Conservation (phyloP, 345 rosid species). For the Hibiscus trionum region DNA sequence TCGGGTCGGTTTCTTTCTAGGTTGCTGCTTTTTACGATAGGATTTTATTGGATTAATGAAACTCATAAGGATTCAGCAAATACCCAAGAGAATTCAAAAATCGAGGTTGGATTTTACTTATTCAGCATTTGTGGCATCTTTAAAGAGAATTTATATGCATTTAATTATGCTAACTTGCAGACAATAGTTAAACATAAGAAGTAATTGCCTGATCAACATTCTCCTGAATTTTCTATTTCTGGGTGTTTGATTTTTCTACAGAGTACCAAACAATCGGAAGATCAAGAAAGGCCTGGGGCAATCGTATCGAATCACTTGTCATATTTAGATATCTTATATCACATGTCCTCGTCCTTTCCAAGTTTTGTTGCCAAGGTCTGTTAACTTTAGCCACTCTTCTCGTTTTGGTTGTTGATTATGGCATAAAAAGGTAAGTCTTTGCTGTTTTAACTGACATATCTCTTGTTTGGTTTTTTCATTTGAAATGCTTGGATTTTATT, state of each 20-base stretch:
- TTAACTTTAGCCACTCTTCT: conserved; percentile 9
- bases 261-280: conserved; percentile 32
- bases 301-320: conserved; percentile 94
- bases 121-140: neutral
- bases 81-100: conserved; percentile 10
- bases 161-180: neutral
- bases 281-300: conserved; percentile 69
- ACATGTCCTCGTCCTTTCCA: conserved; percentile 87
- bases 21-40: conserved; percentile 62
- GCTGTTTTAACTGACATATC: conserved; percentile 22
- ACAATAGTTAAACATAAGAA: neutral
- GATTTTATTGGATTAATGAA: conserved; percentile 84
- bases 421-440: neutral
- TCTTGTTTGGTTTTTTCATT: conserved; percentile 8
- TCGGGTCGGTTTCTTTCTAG: conserved; percentile 68
- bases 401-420: neutral
- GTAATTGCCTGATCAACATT: neutral
- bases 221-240: neutral
- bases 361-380: conserved; percentile 99
- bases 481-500: conserved; percentile 25
- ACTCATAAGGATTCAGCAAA: conserved; percentile 26
- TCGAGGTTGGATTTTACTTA: conserved; percentile 25
- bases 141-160: conserved; percentile 6
- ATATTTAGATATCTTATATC: conserved; percentile 83
- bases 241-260: neutral